Percentiles rank a stretch among this genome's conserved stretches.
Evolutionary conservation across 2,329 filamentous ascomycete species (phyloP).

Genomic region (Epichloe elymi): DNA sequence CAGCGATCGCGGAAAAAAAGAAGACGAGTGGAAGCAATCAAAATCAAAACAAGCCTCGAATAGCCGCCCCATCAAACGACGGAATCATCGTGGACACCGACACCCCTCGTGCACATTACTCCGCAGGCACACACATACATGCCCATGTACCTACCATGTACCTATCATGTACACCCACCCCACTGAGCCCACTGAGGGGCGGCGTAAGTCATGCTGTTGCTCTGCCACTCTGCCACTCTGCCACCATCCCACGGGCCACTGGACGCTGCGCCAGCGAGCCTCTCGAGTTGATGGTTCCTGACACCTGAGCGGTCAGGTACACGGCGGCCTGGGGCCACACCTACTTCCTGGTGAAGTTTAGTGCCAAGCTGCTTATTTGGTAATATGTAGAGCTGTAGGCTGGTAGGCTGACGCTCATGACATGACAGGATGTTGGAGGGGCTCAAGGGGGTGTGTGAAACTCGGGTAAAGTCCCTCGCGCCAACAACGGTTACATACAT

Average conservation of each 20-base stretch:
- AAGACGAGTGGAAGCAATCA: constrained; percentile 6
- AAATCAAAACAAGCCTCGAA: constrained; percentile 18
- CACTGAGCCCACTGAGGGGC: constrained; percentile 1
- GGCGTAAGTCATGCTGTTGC: constrained; percentile 2
- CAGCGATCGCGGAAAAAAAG: constrained; percentile 2
- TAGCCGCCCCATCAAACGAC: constrained; percentile 15
- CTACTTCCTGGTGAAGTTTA: constrained; percentile 19
- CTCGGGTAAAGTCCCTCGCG: too few relatives aligned
- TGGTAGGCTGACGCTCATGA: neutral
- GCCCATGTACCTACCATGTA: neutral
- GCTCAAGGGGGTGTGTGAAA: too few relatives aligned
- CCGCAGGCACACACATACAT: too few relatives aligned
- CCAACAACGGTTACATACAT: too few relatives aligned
- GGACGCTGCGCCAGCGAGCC: neutral
- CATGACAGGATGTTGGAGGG: too few relatives aligned
- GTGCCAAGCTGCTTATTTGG: constrained; percentile 4
- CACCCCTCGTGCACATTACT: neutral
- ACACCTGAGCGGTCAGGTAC: constrained; percentile 14
- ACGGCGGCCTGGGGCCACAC: neutral
- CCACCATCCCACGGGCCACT: neutral
- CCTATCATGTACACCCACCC: too few relatives aligned
- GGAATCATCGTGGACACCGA: constrained; percentile 5
- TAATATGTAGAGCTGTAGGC: too few relatives aligned
- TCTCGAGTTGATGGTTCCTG: constrained; percentile 13
- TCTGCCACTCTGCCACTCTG: neutral